A percentile compares a stretch with the other conserved stretches of the same genome.
These are phyloP conservation scores for Fragaria vesca DNA, from an alignment of 306 rosid genomes.

Conservation along the genomic window DNA sequence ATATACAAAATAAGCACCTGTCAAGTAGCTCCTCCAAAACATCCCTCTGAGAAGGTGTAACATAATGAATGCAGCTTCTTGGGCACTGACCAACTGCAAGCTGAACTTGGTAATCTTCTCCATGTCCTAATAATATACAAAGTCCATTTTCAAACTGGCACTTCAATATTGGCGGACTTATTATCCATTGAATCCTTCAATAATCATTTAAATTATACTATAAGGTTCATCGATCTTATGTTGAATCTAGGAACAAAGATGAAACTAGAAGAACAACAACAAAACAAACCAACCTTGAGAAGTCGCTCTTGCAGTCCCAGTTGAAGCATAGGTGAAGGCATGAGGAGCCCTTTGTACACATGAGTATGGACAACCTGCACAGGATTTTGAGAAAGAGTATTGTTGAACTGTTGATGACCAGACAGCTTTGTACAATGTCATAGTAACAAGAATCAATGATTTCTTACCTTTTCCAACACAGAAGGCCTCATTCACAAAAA, in stretches of 20 bases:
- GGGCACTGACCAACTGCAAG: slow-evolving; percentile 92
- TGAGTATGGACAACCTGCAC: slow-evolving; percentile 77
- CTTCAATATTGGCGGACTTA: not conserved
- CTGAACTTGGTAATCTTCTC: slow-evolving; percentile 80
- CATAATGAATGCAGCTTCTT: slow-evolving; percentile 83
- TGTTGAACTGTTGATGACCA: not conserved
- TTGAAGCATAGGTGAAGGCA: slow-evolving; percentile 66
- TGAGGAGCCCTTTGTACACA: slow-evolving; percentile 83
- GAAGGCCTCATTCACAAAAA: slow-evolving; percentile 73
- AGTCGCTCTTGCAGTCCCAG: slow-evolving; percentile 72
- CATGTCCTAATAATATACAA: slow-evolving; percentile 44
- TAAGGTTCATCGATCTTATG: not conserved
- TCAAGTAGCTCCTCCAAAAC: slow-evolving; percentile 81
- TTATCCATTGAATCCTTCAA: not conserved
- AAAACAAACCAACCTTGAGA: slow-evolving; percentile 66
- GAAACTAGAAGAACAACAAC: slow-evolving; percentile 16
- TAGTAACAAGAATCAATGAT: not conserved
- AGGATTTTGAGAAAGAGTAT: not conserved
- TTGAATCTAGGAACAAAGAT: slow-evolving; percentile 13
- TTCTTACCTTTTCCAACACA: slow-evolving; percentile 78
- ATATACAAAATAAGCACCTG: slow-evolving; percentile 38
- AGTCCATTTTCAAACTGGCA: not conserved
- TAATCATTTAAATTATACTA: not conserved
- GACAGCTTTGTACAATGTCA: not conserved
- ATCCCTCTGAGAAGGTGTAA: slow-evolving; percentile 86